These are phyloP conservation scores for Casuarina equisetifolia DNA, from an alignment of 306 rosid species.

Conservation along the genomic window DNA sequence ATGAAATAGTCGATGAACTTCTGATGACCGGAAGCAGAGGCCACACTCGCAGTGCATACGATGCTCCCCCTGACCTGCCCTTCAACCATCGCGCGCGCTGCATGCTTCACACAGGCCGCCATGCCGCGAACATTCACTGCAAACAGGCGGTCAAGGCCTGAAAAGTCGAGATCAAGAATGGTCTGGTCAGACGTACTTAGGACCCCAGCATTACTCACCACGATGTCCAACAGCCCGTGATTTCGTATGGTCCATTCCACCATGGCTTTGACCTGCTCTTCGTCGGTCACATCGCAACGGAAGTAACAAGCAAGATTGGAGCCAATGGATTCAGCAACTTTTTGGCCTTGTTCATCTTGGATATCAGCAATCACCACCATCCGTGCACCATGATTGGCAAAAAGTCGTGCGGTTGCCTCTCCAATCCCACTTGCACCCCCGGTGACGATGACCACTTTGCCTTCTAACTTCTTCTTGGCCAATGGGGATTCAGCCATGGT, in stretches of 20 bases:
- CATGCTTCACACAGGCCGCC: slow-evolving; percentile 47
- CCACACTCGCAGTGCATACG: slow-evolving; percentile 44
- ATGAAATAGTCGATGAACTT: slow-evolving; percentile 26
- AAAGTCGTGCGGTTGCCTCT: slow-evolving; percentile 47
- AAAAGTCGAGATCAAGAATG: slow-evolving; percentile 39
- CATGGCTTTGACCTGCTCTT: slow-evolving; percentile 43
- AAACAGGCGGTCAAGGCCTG: slow-evolving; percentile 27
- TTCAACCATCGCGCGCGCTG: slow-evolving; percentile 56
- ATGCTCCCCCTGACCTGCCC: slow-evolving; percentile 47
- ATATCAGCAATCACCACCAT: slow-evolving; percentile 56
- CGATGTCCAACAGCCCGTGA: slow-evolving; percentile 45
- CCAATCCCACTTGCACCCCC: slow-evolving; percentile 73
- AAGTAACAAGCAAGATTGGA: slow-evolving; percentile 31
- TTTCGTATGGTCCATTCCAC: slow-evolving; percentile 38
- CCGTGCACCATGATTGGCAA: slow-evolving; percentile 39
- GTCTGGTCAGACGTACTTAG: slow-evolving; percentile 18
- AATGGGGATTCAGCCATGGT: slow-evolving; percentile 20
- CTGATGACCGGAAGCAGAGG: neutral
- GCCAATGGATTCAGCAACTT: slow-evolving; percentile 48
- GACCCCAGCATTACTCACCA: slow-evolving; percentile 64
- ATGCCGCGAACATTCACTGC: slow-evolving; percentile 36
- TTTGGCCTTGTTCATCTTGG: slow-evolving; percentile 41
- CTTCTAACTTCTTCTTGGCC: slow-evolving; percentile 21
- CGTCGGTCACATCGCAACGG: slow-evolving; percentile 55
- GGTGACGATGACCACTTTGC: slow-evolving; percentile 55